Base-by-base conservation (phyloP, 1,139 yeast species). In the Blastobotrys illinoisensis region DNA sequence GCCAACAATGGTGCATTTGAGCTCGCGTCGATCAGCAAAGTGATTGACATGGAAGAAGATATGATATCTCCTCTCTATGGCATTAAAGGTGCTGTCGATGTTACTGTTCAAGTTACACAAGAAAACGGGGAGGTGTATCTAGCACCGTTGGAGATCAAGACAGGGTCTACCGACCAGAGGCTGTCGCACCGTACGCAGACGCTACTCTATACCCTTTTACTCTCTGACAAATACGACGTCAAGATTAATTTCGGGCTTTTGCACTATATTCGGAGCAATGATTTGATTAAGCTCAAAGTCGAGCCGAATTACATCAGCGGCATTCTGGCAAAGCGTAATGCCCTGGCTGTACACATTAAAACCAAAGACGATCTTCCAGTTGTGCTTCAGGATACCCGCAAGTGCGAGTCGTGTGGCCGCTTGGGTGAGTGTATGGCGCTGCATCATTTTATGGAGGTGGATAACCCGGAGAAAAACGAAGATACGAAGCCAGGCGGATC, bases 1-100 rank as follows among this genome's bases (percentile, higher is more conserved):
- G 61, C 67, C 0, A 50, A 52, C 0, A 47, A 60, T 1, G 49
- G 54, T 3, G 50, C 57, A 16, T 40, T 48, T 11, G 40, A 32
- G 16, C 54, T 54, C 1, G 51, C 71, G 23, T 62, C 86, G 0
- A 83, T 86, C 1, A 76, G 80, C 13, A 82, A 85, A 54, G 80
- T 89, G 4, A 72, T 89, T 45, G 96, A 88, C 66, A 81, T 88
- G 18, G 99, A 93, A 68, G 98, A 93, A 65, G 88, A 85, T 62
- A 83, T 93, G 19, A 85, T 95, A 88, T 88, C 97, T 0, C 97
- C 97, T 0, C 79, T 81, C 65, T 90, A 79, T 73, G 99, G 99
- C 0, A 71, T 95, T n/a, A 83, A 88, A 60, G 99, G 99, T 1
- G 81, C 85, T 64, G 82, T 91, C 14, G 99, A 93, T 71, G 97